phyloP scores from a whole-genome alignment of 2,329 filamentous ascomycete species.

The Cucurbitaria berberidis region DNA sequence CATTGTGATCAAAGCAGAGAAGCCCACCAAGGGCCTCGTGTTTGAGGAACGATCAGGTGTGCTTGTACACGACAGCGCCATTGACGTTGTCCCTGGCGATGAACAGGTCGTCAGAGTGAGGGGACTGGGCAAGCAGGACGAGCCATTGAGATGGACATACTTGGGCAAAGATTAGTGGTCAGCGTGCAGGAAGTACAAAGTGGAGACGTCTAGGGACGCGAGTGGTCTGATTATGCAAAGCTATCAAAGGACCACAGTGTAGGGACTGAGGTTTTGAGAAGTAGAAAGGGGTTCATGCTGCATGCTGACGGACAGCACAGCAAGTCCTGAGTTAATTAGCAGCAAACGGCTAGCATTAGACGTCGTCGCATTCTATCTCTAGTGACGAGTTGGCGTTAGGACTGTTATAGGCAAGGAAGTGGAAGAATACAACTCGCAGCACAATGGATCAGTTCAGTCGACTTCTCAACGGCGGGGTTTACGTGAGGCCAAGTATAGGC shows the following conservation, averaged over 20 bases:
- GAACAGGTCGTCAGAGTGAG: conserved; percentile 56
- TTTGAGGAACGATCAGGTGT: conserved; percentile 65
- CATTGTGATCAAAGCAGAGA: conserved; percentile 55
- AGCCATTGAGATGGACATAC: conserved; percentile 54
- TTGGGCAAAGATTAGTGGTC: conserved; percentile 47
- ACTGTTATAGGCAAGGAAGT: conserved; percentile 23
- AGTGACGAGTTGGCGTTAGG: conserved; percentile 18
- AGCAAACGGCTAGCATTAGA: conserved; percentile 12
- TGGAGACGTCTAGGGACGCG: conserved; percentile 4
- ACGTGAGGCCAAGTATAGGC: conserved; percentile 39
- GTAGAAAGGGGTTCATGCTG: conserved; percentile 6
- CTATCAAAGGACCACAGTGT: conserved; percentile 4
- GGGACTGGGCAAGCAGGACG: conserved; percentile 49
- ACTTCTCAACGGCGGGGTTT: conserved; percentile 27
- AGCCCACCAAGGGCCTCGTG: conserved; percentile 65
- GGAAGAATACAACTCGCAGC: not conserved
- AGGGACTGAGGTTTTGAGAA: conserved; percentile 1
- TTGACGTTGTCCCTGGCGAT: conserved; percentile 66
- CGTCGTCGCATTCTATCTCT: not conserved
- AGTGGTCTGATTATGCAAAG: conserved; percentile 12
- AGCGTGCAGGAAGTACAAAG: conserved; percentile 9
- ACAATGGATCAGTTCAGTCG: conserved; percentile 6
- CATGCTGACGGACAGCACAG: conserved; percentile 11
- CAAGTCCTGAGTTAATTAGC: conserved; percentile 15
- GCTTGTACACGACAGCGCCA: conserved; percentile 61